These are phyloP conservation scores for Verticillium longisporum DNA, from an alignment of 2,329 filamentous ascomycete species.

Conservation along the genomic window DNA sequence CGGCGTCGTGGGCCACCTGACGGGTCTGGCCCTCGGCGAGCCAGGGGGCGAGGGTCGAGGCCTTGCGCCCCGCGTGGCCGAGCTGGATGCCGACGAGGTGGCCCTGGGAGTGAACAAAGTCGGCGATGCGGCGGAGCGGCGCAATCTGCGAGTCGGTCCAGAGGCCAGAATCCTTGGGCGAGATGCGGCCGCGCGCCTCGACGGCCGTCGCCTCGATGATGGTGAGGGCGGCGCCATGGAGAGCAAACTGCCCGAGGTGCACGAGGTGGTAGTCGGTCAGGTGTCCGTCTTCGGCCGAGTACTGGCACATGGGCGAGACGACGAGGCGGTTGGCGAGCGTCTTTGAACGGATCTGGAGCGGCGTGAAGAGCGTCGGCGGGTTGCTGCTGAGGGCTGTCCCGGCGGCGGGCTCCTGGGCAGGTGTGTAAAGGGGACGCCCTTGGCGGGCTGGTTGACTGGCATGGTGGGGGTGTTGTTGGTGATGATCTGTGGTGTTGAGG, in stretches of 20 bases:
- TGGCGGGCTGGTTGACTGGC: constrained; percentile 29
- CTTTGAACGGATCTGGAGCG: constrained; percentile 45
- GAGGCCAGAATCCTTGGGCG: constrained; percentile 70
- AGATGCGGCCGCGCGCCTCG: constrained; percentile 71
- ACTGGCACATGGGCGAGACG: constrained; percentile 57
- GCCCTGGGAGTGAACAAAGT: constrained; percentile 74
- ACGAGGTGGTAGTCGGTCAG: constrained; percentile 76
- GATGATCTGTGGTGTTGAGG: background rate
- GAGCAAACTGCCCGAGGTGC: constrained; percentile 72
- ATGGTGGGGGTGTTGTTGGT: constrained; percentile 7
- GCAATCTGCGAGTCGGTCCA: constrained; percentile 82
- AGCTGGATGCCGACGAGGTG: constrained; percentile 76
- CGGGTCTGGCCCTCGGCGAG: constrained; percentile 41
- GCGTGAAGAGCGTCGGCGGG: constrained; percentile 49
- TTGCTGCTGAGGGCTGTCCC: constrained; percentile 33
- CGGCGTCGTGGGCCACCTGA: constrained; percentile 44
- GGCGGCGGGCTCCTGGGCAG: constrained; percentile 43
- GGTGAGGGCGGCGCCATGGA: constrained; percentile 66
- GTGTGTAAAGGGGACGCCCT: constrained; percentile 44
- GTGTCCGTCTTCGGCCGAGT: constrained; percentile 55
- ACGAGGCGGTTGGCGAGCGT: constrained; percentile 50
- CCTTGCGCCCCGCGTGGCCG: constrained; percentile 71
- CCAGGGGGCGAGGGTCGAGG: constrained; percentile 57
- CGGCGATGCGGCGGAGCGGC: constrained; percentile 61
- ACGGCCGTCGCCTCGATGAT: constrained; percentile 77